phyloP scores from a whole-genome alignment of 352 stramenopile genomes.

The Pythium phragmiticola region DNA sequence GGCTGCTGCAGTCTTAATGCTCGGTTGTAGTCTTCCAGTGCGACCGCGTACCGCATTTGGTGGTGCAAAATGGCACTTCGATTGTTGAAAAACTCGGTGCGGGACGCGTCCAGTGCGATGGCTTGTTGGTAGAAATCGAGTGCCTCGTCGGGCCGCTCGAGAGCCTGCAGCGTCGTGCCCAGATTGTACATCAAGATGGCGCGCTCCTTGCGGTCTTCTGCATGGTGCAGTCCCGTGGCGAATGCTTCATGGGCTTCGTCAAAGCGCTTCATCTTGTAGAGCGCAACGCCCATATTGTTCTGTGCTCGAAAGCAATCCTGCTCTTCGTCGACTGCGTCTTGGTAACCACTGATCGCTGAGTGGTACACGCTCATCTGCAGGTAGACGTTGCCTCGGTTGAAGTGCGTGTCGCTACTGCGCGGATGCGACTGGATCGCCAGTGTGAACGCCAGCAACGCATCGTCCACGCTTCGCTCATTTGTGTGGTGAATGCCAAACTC shows the following conservation, averaged over 20 bases:
- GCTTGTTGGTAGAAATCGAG: slow-evolving; percentile 56
- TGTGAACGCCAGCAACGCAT: slow-evolving; percentile 54
- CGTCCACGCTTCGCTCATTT: slow-evolving; percentile 31
- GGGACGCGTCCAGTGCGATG: slow-evolving; percentile 36
- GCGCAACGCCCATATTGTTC: slow-evolving; percentile 53
- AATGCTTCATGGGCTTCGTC: slow-evolving; percentile 52
- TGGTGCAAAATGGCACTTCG: slow-evolving; percentile 50
- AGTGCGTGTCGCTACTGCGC: slow-evolving; percentile 35
- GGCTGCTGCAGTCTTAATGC: slow-evolving; percentile 32
- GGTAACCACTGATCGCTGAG: slow-evolving; percentile 42
- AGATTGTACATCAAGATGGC: slow-evolving; percentile 52
- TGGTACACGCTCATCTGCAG: slow-evolving; percentile 36
- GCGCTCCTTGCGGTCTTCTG: slow-evolving; percentile 24
- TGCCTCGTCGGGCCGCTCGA: slow-evolving; percentile 42
- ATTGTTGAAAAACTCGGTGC: slow-evolving; percentile 60
- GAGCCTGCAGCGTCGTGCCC: slow-evolving; percentile 36
- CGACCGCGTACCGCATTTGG: slow-evolving; percentile 49
- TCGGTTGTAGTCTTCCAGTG: slow-evolving; percentile 54
- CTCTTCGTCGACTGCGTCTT: slow-evolving; percentile 49
- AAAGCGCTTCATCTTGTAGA: slow-evolving; percentile 39
- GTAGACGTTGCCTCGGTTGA: slow-evolving; percentile 58
- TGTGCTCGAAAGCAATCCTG: slow-evolving; percentile 36
- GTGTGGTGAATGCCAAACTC: slow-evolving; percentile 35
- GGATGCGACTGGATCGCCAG: slow-evolving; percentile 49
- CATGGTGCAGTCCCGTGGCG: slow-evolving; percentile 34